These are phyloP conservation scores for Solanum tacnaense DNA, from an alignment of 257 asterid species.

Conservation along the genomic window DNA sequence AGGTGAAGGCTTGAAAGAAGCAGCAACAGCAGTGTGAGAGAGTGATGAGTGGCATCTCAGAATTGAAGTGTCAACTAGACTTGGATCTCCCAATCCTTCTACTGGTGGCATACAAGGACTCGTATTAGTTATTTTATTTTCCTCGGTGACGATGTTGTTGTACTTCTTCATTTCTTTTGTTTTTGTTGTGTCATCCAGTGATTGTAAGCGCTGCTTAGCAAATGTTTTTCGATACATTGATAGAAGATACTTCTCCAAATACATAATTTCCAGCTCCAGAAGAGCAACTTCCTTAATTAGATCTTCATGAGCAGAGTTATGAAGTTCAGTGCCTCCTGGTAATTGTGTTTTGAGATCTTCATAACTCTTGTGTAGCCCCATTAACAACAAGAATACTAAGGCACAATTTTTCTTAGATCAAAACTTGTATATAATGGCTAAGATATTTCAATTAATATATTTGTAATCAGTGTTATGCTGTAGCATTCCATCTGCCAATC, in stretches of 20 bases:
- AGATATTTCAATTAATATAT: not conserved
- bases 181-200: slow-evolving; percentile 14
- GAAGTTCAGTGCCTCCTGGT: slow-evolving; percentile 33
- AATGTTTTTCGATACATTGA: slow-evolving; percentile 50
- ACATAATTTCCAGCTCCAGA: slow-evolving; percentile 62
- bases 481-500: not conserved
- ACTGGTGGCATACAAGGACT: not conserved
- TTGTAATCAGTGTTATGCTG: not conserved
- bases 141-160: slow-evolving; percentile 1
- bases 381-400: not conserved
- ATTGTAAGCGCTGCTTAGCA: slow-evolving; percentile 19
- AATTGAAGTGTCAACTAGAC: slow-evolving; percentile 39
- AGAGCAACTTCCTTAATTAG: slow-evolving; percentile 57
- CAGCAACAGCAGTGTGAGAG: slow-evolving; percentile 45
- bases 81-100: slow-evolving; percentile 16
- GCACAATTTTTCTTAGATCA: not conserved
- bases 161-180: slow-evolving; percentile 3
- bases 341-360: slow-evolving; percentile 40
- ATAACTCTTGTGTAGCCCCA: slow-evolving; percentile 18
- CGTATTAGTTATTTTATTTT: slow-evolving; percentile 7
- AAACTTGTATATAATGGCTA: not conserved
- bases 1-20: slow-evolving; percentile 47
- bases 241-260: slow-evolving; percentile 71
- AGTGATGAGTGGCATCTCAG: slow-evolving; percentile 69
- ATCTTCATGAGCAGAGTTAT: slow-evolving; percentile 40